Percentiles rank a stretch among this genome's conserved stretches.
Evolutionary conservation across 805 yeast species (phyloP).

Genomic region (Candida railenensis): DNA sequence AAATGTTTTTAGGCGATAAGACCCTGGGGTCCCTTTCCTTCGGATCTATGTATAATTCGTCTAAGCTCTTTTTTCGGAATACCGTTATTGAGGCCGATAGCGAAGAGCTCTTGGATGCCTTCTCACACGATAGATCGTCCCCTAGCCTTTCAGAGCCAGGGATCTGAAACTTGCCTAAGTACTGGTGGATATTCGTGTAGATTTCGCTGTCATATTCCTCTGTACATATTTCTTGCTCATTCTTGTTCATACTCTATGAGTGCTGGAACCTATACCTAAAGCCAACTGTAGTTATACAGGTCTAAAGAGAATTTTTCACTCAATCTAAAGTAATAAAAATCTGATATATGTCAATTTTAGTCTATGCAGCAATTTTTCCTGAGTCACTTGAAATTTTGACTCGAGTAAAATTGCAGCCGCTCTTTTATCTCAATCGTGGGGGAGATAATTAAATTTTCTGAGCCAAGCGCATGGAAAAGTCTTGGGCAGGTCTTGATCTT

Average conservation of each 20-base stretch:
- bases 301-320: neutral
- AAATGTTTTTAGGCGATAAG: constrained; percentile 15
- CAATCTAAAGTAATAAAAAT: no score
- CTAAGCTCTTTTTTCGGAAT: constrained; percentile 27
- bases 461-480: no score
- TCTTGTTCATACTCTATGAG: neutral
- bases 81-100: constrained; percentile 15
- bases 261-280: neutral
- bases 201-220: constrained; percentile 11
- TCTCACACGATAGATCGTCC: neutral
- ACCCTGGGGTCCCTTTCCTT: neutral
- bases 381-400: neutral
- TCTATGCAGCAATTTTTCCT: neutral
- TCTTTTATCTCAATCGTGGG: neutral
- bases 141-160: neutral
- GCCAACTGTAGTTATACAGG: neutral
- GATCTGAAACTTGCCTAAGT: constrained; percentile 22
- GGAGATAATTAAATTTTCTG: no score
- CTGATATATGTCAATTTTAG: neutral
- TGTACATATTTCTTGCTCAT: constrained; percentile 3
- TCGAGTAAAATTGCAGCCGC: constrained; percentile 5
- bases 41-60: neutral
- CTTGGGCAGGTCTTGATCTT: no score
- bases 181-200: constrained; percentile 18
- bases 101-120: neutral